phyloP scores from a whole-genome alignment of 306 rosid species.

The Vigna nakashimae region DNA sequence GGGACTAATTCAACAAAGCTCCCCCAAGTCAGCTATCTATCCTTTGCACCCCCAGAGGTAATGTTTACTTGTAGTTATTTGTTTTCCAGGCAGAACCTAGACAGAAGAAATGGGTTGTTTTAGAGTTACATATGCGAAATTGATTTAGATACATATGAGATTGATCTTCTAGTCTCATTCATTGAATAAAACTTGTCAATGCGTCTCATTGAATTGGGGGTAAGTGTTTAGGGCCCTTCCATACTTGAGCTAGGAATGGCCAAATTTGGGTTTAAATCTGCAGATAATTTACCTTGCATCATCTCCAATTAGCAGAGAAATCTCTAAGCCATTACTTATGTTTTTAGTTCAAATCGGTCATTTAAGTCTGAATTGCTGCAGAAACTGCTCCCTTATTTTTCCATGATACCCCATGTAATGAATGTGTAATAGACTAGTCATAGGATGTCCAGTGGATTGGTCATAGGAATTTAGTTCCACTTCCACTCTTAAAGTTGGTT shows the following conservation, averaged over 20 bases:
- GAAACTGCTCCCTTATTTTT: background rate
- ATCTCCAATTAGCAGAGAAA: constrained; percentile 4
- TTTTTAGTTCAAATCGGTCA: constrained; percentile 7
- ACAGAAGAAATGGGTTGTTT: constrained; percentile 30
- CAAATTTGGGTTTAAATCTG: background rate
- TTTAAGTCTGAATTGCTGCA: constrained; percentile 4
- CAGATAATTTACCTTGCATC: background rate
- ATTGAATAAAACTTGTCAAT: background rate
- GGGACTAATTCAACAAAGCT: constrained; percentile 59
- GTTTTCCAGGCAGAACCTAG: constrained; percentile 23
- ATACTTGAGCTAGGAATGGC: constrained; percentile 20
- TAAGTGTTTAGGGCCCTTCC: constrained; percentile 10
- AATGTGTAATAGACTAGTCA: background rate
- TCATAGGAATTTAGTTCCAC: no score
- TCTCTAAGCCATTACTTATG: background rate
- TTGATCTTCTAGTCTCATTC: background rate
- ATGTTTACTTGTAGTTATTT: constrained; percentile 31
- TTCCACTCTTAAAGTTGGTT: no score
- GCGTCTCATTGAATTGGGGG: background rate
- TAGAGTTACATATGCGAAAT: background rate
- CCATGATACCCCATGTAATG: background rate
- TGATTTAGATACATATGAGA: background rate
- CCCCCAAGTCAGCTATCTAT: constrained; percentile 72
- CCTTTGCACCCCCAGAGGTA: constrained; percentile 99
- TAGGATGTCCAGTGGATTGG: no score